These are phyloP conservation scores for Aspergillus spinulosporus DNA, from an alignment of 2,329 filamentous ascomycete species.

Conservation along the genomic window DNA sequence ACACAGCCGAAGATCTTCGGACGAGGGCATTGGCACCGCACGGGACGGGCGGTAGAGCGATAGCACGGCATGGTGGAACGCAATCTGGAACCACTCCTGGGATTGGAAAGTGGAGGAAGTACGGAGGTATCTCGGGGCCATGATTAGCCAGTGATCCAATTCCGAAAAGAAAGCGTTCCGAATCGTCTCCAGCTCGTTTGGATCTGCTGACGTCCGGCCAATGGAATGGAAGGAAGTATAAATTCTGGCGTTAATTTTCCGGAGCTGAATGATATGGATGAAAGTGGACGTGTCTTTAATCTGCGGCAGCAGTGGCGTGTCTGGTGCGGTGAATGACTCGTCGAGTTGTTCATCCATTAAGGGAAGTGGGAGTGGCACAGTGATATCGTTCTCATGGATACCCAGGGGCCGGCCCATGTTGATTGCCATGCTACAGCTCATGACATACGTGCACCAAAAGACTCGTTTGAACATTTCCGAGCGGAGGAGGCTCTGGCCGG, in stretches of 20 bases:
- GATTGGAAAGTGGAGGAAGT: slow-evolving; percentile 28
- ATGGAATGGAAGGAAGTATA: slow-evolving; percentile 24
- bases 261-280: slow-evolving; percentile 29
- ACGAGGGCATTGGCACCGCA: slow-evolving; percentile 18
- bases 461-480: slow-evolving; percentile 27
- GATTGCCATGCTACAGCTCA: slow-evolving; percentile 28
- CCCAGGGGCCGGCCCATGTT: slow-evolving; percentile 27
- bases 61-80: slow-evolving; percentile 28
- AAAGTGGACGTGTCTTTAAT: slow-evolving; percentile 27
- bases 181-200: slow-evolving; percentile 3
- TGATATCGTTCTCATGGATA: slow-evolving; percentile 28
- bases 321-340: neutral
- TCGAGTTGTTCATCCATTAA: slow-evolving; percentile 20
- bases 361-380: slow-evolving; percentile 22
- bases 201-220: neutral
- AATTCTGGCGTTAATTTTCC: slow-evolving; percentile 25
- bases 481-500: slow-evolving; percentile 12
- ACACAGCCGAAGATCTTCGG: slow-evolving; percentile 15
- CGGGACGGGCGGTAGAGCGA: slow-evolving; percentile 28
- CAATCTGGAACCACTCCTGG: slow-evolving; percentile 32
- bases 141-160: slow-evolving; percentile 27
- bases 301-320: neutral
- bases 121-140: slow-evolving; percentile 25
- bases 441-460: slow-evolving; percentile 29
- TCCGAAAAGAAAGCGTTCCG: slow-evolving; percentile 8